Percentiles rank a stretch among this genome's conserved stretches.
These are phyloP conservation scores for Penicillium sp. DNA, from an alignment of 2,329 filamentous ascomycete species.

Conservation along the genomic window DNA sequence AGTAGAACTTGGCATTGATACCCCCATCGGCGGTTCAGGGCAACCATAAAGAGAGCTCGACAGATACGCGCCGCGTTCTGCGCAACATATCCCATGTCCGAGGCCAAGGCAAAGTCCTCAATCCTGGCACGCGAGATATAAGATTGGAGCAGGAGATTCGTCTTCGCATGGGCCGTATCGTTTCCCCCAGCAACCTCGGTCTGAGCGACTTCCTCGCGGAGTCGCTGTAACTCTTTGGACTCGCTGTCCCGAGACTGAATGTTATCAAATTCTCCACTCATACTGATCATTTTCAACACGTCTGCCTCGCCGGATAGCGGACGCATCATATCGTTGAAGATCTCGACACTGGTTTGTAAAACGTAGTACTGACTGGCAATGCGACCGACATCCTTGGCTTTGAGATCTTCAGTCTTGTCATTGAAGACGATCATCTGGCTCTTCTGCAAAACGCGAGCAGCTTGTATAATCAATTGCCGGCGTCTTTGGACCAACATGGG, in stretches of 20 bases:
- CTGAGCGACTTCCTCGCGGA: constrained; percentile 70
- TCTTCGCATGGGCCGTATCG: constrained; percentile 78
- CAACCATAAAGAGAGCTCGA: constrained; percentile 94
- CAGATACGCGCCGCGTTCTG: constrained; percentile 96
- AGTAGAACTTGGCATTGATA: constrained; percentile 90
- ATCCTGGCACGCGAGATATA: constrained; percentile 87
- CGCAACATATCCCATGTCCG: constrained; percentile 91
- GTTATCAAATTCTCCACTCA: constrained; percentile 98
- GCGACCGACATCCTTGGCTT: constrained; percentile 90
- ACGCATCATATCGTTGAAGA: constrained; percentile 95
- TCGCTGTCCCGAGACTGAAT: constrained; percentile 91
- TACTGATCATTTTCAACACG: constrained; percentile 91
- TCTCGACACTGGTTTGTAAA: constrained; percentile 86
- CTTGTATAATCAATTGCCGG: constrained; percentile 82
- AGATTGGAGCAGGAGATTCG: constrained; percentile 90
- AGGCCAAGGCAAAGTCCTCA: constrained; percentile 90
- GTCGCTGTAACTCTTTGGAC: constrained; percentile 76
- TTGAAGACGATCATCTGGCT: constrained; percentile 99
- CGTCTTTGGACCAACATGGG: constrained; percentile 83
- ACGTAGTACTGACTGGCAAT: constrained; percentile 99
- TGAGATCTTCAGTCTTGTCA: constrained; percentile 86
- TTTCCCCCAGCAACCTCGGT: constrained; percentile 75
- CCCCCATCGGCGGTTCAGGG: constrained; percentile 91
- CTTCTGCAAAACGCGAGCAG: constrained; percentile 81
- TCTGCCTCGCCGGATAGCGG: constrained; percentile 85